Percentiles rank a stretch among this genome's conserved stretches.
phyloP scores from a whole-genome alignment of 75 land plant species.

The Cunninghamia lanceolata region DNA sequence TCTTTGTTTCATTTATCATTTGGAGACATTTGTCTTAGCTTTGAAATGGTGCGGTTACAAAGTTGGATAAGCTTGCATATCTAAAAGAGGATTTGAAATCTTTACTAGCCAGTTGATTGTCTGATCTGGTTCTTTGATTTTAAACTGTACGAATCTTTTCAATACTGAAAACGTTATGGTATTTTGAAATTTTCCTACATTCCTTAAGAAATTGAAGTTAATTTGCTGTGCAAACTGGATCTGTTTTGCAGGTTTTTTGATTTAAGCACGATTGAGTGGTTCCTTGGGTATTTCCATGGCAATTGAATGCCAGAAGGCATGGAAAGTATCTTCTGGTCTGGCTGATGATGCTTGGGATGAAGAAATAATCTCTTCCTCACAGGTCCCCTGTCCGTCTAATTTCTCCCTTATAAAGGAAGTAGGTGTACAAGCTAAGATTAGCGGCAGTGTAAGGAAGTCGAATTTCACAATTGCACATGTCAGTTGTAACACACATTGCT shows the following conservation, averaged over 20 bases:
- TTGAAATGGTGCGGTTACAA: neutral
- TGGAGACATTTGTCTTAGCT: neutral
- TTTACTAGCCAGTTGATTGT: neutral
- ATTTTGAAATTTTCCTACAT: neutral
- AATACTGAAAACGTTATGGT: neutral
- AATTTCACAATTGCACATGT: neutral
- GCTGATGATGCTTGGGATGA: constrained; percentile 35
- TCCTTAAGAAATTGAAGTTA: neutral
- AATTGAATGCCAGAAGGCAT: constrained; percentile 43
- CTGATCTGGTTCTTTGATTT: neutral
- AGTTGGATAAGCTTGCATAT: neutral
- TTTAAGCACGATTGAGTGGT: neutral
- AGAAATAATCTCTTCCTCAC: constrained; percentile 12
- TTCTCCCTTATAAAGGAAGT: neutral
- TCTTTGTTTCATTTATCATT: neutral
- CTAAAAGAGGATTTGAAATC: neutral
- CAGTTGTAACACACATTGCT: constrained; percentile 8
- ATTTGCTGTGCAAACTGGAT: neutral
- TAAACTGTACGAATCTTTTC: neutral
- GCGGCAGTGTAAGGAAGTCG: neutral
- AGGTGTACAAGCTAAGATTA: neutral
- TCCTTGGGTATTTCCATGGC: constrained; percentile 35
- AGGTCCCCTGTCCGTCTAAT: neutral
- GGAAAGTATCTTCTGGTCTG: constrained; percentile 14
- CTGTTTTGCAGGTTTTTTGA: constrained; percentile 1